These are phyloP conservation scores for Alternaria ethzedia DNA, from an alignment of 2,329 filamentous ascomycete species.

Conservation along the genomic window DNA sequence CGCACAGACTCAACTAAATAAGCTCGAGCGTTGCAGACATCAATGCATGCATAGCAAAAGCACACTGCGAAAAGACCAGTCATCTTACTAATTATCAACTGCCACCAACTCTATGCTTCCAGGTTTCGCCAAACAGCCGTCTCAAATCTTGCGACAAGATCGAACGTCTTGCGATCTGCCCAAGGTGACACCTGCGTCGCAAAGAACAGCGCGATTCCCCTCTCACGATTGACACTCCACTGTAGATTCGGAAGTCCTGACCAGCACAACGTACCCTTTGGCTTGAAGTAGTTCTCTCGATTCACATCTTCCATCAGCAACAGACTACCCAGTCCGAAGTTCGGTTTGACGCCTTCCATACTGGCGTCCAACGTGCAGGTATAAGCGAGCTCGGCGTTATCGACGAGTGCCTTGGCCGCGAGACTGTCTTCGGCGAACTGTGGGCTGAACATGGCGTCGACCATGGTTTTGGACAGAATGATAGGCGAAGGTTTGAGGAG, in stretches of 20 bases:
- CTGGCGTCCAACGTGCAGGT: conserved; percentile 11
- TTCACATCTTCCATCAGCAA: conserved; percentile 24
- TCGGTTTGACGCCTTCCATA: conserved; percentile 18
- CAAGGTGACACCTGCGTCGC: conserved; percentile 32
- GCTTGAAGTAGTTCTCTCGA: conserved; percentile 22
- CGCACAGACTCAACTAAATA: neutral
- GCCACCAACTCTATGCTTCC: neutral
- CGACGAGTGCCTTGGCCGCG: conserved; percentile 30
- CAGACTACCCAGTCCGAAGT: conserved; percentile 26
- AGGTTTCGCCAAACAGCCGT: conserved; percentile 30
- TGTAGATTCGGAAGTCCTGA: conserved; percentile 28
- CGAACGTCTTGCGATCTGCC: conserved; percentile 21
- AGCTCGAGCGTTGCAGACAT: neutral
- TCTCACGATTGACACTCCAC: conserved; percentile 34
- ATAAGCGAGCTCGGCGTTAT: conserved; percentile 15
- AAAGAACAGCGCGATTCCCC: conserved; percentile 27
- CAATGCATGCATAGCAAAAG: neutral
- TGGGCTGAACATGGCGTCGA: conserved; percentile 30
- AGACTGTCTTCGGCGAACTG: conserved; percentile 34
- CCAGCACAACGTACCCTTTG: conserved; percentile 31
- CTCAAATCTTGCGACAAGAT: conserved; percentile 25
- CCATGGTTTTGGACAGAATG: conserved; percentile 22
- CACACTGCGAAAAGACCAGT: neutral
- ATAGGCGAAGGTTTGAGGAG: conserved; percentile 22
- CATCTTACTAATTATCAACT: neutral